A percentile compares a stretch with the other conserved stretches of the same genome.
These are phyloP conservation scores for Apostasia ramifera DNA, from an alignment of 106 monocot species.

Conservation along the genomic window DNA sequence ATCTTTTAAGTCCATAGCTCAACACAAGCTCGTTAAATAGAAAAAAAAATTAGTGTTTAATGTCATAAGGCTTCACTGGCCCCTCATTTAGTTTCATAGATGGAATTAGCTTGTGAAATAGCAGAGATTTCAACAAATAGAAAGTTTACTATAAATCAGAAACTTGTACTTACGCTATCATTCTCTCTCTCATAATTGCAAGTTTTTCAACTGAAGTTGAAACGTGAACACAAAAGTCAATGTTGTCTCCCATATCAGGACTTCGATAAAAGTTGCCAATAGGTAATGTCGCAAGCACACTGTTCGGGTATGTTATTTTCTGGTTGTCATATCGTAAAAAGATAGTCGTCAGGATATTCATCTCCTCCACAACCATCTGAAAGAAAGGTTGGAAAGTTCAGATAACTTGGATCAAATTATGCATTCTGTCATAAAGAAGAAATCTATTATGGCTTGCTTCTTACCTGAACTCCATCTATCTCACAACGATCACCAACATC, in stretches of 20 bases:
- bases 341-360: constrained; percentile 88
- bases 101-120: no score
- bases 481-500: constrained; percentile 93
- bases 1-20: no score
- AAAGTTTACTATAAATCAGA: neutral
- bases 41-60: no score
- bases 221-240: constrained; percentile 78
- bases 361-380: constrained; percentile 90
- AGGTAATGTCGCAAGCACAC: constrained; percentile 41
- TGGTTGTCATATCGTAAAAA: constrained; percentile 74
- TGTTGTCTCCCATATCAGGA: constrained; percentile 84
- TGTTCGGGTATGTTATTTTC: constrained; percentile 88
- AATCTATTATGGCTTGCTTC: neutral
- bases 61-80: no score
- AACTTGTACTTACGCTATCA: constrained; percentile 41
- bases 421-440: neutral
- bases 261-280: constrained; percentile 84
- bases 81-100: no score
- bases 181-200: constrained; percentile 65
- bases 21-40: no score
- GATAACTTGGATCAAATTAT: neutral
- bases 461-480: constrained; percentile 75
- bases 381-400: neutral
- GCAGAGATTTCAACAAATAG: no score
- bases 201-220: constrained; percentile 78